phyloP scores from a whole-genome alignment of 139 green algal genomes.

The Eudorina sp. region DNA sequence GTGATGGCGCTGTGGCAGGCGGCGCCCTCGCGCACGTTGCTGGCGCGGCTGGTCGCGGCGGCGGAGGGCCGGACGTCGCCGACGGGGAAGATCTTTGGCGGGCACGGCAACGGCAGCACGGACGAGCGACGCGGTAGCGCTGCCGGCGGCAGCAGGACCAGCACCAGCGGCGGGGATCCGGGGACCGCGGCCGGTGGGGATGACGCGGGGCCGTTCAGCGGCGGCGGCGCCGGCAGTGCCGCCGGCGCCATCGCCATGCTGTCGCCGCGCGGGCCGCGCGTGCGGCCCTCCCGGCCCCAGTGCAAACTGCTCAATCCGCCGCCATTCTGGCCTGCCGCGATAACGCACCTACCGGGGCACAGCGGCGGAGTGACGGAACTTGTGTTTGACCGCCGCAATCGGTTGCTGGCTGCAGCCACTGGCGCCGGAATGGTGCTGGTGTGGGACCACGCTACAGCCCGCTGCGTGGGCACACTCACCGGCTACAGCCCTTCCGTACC shows the following conservation, averaged over 20 bases:
- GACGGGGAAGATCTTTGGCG: background rate
- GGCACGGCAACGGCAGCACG: background rate
- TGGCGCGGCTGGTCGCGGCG: background rate
- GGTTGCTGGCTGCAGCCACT: constrained; percentile 10
- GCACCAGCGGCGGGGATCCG: too few species aligned
- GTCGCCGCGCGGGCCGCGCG: background rate
- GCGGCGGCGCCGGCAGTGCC: background rate
- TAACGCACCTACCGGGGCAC: constrained; percentile 19
- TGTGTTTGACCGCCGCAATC: constrained; percentile 8
- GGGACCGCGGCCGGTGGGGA: too few species aligned
- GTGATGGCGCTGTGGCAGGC: constrained; percentile 15
- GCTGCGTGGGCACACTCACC: background rate
- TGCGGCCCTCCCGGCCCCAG: constrained; percentile 1
- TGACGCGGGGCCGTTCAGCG: background rate
- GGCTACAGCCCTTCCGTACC: constrained; percentile 24
- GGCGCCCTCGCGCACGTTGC: background rate
- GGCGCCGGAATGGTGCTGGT: background rate
- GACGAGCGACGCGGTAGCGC: background rate
- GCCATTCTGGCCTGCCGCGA: constrained; percentile 18
- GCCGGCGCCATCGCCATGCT: background rate
- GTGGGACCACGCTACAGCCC: constrained; percentile 18
- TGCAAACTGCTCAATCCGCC: constrained; percentile 31
- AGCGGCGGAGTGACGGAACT: constrained; percentile 4
- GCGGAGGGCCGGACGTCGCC: background rate
- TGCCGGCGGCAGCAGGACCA: background rate